Conservation (phyloP, 306 rosid species). For the Pachyrhizus erosus region DNA sequence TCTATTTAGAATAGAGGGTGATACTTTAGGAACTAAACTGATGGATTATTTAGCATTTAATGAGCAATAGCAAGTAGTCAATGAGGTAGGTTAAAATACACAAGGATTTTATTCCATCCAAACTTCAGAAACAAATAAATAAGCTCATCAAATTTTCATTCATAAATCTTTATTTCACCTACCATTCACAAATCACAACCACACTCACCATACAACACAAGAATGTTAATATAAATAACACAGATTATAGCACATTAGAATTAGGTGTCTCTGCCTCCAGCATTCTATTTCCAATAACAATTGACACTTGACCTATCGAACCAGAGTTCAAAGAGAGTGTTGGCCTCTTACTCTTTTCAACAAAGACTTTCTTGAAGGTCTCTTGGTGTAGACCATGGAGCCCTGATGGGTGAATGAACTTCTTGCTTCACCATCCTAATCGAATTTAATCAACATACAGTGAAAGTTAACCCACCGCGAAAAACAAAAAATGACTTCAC, state of each 20-base stretch:
- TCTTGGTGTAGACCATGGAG: slow-evolving; percentile 76
- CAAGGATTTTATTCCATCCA: background rate
- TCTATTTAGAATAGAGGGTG: no score
- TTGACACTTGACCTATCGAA: background rate
- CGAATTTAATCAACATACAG: slow-evolving; percentile 9
- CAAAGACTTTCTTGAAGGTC: slow-evolving; percentile 72
- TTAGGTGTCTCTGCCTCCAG: background rate
- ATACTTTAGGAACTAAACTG: background rate
- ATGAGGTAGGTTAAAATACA: background rate
- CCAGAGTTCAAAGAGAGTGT: background rate
- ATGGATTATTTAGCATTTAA: background rate
- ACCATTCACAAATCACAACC: background rate
- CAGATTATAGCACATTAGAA: background rate
- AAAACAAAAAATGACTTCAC: background rate
- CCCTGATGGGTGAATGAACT: slow-evolving; percentile 74
- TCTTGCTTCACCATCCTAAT: slow-evolving; percentile 72
- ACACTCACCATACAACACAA: background rate
- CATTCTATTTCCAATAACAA: background rate
- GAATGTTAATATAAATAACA: background rate
- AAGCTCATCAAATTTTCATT: background rate
- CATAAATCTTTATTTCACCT: background rate
- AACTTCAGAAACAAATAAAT: background rate
- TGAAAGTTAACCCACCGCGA: background rate
- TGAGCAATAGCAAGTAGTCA: background rate
- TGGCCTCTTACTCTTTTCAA: slow-evolving; percentile 54